Base-by-base conservation (phyloP, 2,329 filamentous ascomycete genomes). In the Ceratocystiopsis sp. region DNA sequence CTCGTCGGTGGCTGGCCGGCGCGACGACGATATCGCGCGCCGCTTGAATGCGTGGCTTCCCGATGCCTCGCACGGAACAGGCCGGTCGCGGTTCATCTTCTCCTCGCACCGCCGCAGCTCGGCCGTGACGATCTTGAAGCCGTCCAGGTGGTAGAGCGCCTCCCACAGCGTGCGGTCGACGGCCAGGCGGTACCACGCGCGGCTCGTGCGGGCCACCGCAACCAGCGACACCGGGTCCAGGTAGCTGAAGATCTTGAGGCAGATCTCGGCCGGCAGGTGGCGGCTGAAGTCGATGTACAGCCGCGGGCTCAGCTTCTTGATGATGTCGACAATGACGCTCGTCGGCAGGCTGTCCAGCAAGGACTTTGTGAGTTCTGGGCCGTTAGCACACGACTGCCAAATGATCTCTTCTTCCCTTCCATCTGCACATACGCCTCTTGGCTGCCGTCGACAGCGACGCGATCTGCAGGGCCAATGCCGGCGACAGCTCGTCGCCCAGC, bases 271-370 rank as follows among this genome's bases (percentile, higher is more conserved):
- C 0, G 91, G 91, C 1, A 98, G 73, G 53, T 84, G 78, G 49
- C 75, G 67, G 37, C 94, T 77, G 43, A 94, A 94, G 61, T 98
- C 84, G 62, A 95, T 89, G 60, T 95, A 87, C 3, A 96, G 77
- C 42, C 87, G 72, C 4, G 86, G 84, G 48, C 79, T 82, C 16
- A 94, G 65, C 49, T 80, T 74, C 43, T 87, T 75, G 39, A 94
- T 84, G 42, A 95, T 83, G 38, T 80, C 71, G 41, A 81, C 78
- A 46, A 95, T 78, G 43, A 78, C 75, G 8, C 82, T 82, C 1
- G 85, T 93, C 16, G 82, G 83, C 25, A 95, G 68, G 45, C 80
- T 78, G 46, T 80, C 74, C 44, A 95, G 68, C 19, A 94, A 71
- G 38, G 75, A 71, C 62, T 89, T 84, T 36, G 83, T 81, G 50